phyloP scores from a whole-genome alignment of 2,329 filamentous ascomycete genomes.

The Fusarium palustre region DNA sequence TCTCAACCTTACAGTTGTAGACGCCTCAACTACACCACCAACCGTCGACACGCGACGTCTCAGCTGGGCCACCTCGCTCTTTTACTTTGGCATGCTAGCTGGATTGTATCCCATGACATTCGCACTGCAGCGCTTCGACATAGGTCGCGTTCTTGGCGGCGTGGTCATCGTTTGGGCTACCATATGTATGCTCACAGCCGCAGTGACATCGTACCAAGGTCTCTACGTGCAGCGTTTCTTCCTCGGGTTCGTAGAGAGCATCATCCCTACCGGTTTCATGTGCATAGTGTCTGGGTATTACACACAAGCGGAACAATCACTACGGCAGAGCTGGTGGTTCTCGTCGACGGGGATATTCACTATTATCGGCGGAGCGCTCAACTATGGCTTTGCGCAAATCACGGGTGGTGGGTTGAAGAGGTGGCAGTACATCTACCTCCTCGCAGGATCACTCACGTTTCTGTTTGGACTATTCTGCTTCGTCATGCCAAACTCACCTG shows the following conservation, averaged over 20 bases:
- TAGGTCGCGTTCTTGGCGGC: conserved; percentile 71
- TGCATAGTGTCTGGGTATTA: conserved; percentile 71
- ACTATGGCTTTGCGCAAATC: conserved; percentile 76
- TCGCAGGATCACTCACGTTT: conserved; percentile 72
- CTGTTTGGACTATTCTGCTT: conserved; percentile 75
- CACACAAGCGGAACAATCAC: conserved; percentile 72
- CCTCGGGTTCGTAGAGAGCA: conserved; percentile 70
- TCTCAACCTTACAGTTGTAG: conserved; percentile 67
- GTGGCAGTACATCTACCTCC: conserved; percentile 79
- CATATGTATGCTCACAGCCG: conserved; percentile 76
- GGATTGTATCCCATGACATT: conserved; percentile 81
- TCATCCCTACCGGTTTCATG: conserved; percentile 76
- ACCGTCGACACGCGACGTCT: conserved; percentile 74
- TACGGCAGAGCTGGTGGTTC: conserved; percentile 77
- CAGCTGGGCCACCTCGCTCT: conserved; percentile 81
- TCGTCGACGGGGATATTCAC: conserved; percentile 69
- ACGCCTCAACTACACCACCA: conserved; percentile 59
- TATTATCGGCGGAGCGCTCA: conserved; percentile 71
- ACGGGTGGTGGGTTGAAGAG: conserved; percentile 62
- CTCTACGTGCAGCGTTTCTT: conserved; percentile 76
- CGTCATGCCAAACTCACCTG: conserved; percentile 72
- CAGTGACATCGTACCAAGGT: conserved; percentile 71
- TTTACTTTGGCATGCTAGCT: conserved; percentile 83
- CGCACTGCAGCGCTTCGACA: conserved; percentile 74
- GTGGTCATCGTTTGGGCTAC: conserved; percentile 74